A percentile compares a stretch with the other conserved stretches of the same genome.
phyloP scores from a whole-genome alignment of 805 yeast species.

The Cyberlindnera galapagoensis region DNA sequence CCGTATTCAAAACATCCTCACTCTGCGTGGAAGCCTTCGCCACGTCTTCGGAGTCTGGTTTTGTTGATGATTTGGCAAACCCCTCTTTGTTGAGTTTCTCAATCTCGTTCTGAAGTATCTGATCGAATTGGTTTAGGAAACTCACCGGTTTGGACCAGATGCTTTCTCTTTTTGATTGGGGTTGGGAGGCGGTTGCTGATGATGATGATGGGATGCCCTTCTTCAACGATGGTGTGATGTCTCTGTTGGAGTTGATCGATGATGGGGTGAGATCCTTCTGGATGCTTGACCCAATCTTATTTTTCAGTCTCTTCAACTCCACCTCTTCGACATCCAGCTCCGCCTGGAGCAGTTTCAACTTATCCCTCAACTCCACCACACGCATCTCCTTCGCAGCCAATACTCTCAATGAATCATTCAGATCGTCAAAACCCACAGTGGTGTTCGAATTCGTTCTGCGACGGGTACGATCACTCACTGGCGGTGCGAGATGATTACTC shows the following conservation, averaged over 20 bases:
- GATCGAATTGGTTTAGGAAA: slow-evolving; percentile 62
- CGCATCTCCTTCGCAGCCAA: slow-evolving; percentile 67
- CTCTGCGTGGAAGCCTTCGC: too few species aligned
- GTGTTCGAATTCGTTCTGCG: slow-evolving; percentile 17
- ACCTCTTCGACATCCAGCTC: slow-evolving; percentile 35
- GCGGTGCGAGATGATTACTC: slow-evolving; percentile 2
- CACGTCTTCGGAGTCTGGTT: slow-evolving; percentile 1
- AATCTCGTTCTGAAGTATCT: slow-evolving; percentile 56
- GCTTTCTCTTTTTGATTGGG: slow-evolving; percentile 19
- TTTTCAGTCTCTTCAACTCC: slow-evolving; percentile 28
- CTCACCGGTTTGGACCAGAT: slow-evolving; percentile 50
- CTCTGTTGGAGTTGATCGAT: slow-evolving; percentile 3
- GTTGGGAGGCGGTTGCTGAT: slow-evolving; percentile 1
- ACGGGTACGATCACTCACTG: slow-evolving; percentile 8
- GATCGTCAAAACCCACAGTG: slow-evolving; percentile 25
- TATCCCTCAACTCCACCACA: slow-evolving; percentile 53
- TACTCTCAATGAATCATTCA: slow-evolving; percentile 49
- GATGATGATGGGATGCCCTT: slow-evolving; percentile 6
- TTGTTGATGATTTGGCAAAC: slow-evolving; percentile 9
- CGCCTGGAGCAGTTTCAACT: slow-evolving; percentile 39
- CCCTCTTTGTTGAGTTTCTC: slow-evolving; percentile 38
- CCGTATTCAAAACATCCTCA: slow-evolving; percentile 28
- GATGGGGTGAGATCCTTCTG: slow-evolving; percentile 20
- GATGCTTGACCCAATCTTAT: slow-evolving; percentile 27
- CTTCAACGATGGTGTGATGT: slow-evolving; percentile 1